A percentile compares a stretch with the other conserved stretches of the same genome.
Evolutionary conservation across 331 rosid genomes (phyloP).

Genomic region (Malus hybrid): DNA sequence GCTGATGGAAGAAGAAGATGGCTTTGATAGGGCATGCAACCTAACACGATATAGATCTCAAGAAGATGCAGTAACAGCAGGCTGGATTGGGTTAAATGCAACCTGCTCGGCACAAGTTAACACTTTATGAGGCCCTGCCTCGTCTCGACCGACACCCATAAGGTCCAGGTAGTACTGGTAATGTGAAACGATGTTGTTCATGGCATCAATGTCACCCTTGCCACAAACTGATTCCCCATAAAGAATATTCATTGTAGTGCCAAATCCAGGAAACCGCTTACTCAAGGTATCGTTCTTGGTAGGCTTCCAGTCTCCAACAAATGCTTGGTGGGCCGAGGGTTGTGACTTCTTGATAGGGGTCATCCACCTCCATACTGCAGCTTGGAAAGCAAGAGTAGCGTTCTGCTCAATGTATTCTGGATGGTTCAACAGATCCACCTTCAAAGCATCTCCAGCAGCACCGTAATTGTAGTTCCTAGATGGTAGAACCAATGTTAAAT

Average conservation of each 20-base stretch:
- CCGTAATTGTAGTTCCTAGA: constrained; percentile 94
- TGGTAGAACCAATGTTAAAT: constrained; percentile 6
- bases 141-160: constrained; percentile 61
- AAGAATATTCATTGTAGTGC: constrained; percentile 85
- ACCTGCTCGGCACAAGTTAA: constrained; percentile 74
- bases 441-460: constrained; percentile 59
- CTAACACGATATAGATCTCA: constrained; percentile 23
- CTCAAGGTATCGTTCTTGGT: constrained; percentile 73
- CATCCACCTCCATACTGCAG: constrained; percentile 93
- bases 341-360: constrained; percentile 62
- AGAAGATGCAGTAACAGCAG: constrained; percentile 41
- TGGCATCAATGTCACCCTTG: constrained; percentile 65
- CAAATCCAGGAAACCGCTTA: constrained; percentile 79
- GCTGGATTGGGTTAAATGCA: constrained; percentile 54
- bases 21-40: constrained; percentile 20
- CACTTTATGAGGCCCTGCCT: constrained; percentile 54
- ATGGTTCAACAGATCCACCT: constrained; percentile 61
- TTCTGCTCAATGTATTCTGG: constrained; percentile 96
- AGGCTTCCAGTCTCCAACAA: constrained; percentile 90
- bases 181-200: constrained; percentile 79
- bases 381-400: constrained; percentile 88
- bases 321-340: constrained; percentile 79
- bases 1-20: background rate
- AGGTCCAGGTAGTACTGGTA: constrained; percentile 73
- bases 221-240: constrained; percentile 78